phyloP scores from a whole-genome alignment of 2,329 filamentous ascomycete species.

The Elsinoe necatrix region DNA sequence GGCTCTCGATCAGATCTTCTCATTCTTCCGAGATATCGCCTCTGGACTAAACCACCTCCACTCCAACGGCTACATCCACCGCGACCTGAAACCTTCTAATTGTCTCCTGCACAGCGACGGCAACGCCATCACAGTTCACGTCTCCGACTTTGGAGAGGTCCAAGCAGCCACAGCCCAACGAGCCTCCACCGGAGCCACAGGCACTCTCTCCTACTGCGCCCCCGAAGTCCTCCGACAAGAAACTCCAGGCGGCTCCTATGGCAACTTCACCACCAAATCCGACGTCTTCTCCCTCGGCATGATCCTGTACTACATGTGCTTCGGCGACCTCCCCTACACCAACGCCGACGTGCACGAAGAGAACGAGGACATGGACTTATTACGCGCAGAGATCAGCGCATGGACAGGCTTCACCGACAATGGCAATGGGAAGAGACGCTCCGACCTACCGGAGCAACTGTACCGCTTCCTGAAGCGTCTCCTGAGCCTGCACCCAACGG shows the following conservation, averaged over 20 bases:
- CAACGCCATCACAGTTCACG: slow-evolving; percentile 66
- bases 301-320: slow-evolving; percentile 98
- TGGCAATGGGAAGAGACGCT: slow-evolving; percentile 58
- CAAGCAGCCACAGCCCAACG: slow-evolving; percentile 73
- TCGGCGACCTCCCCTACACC: slow-evolving; percentile 62
- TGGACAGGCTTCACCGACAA: slow-evolving; percentile 73
- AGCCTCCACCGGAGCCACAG: slow-evolving; percentile 87
- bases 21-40: slow-evolving; percentile 91
- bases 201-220: slow-evolving; percentile 95
- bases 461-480: slow-evolving; percentile 78
- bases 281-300: slow-evolving; percentile 98
- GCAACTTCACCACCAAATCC: slow-evolving; percentile 93
- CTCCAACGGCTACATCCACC: slow-evolving; percentile 84
- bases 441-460: slow-evolving; percentile 76
- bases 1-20: slow-evolving; percentile 87
- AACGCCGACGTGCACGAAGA: slow-evolving; percentile 51
- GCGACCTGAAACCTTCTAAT: slow-evolving; percentile 92
- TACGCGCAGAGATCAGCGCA: slow-evolving; percentile 71
- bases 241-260: slow-evolving; percentile 58
- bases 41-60: slow-evolving; percentile 87
- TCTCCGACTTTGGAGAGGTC: slow-evolving; percentile 97
- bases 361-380: slow-evolving; percentile 73
- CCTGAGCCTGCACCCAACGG: slow-evolving; percentile 64
- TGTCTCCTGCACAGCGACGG: slow-evolving; percentile 72
- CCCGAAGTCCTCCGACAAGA: slow-evolving; percentile 76